Evolutionary conservation across 2,329 filamentous ascomycete genomes (phyloP), one percentile per base, ranked within the genome.

Genomic region (Furcasterigmium sp.): DNA sequence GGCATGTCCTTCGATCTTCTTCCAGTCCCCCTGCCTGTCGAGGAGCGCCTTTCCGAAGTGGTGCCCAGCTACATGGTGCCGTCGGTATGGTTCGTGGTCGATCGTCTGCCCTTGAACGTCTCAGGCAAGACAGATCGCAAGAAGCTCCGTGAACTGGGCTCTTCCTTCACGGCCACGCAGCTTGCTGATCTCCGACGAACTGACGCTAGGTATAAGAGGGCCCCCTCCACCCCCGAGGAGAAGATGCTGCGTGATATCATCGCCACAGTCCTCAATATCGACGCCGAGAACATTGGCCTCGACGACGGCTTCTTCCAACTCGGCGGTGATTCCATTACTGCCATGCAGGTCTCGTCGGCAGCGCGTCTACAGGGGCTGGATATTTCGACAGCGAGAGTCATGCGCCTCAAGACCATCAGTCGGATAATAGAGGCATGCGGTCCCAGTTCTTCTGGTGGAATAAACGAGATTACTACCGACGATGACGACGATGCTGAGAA

Each of bases 61-160:
- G 40, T 66, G 1, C 61, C 63, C 1, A 43, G 47, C 0, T 65
- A 64, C 45, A 67, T 67, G 63, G 50, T 66, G 1, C 64, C 64
- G 1, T 54, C 51, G 4, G 43, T 56, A 6, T 64, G 54, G 48
- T 20, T 66, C 7, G 49, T 52, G 1, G 44, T 63, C 4, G 40
- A 50, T 11, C 36, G 26, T 10, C 19, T 53, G 3, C 48, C 52
- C 6, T 45, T 52, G 32, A 54, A 46, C 3, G 18, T 46, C 17
- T 46, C 51, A 2, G 51, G 48, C n/a, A 54, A 54, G 43, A 47
- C 47, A 4, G 50, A 54, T 35, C 40, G 52, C 19, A 39, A 37
- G 23, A 37, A 39, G 15, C 42, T 53, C 8, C 45, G 46, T 17
- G 26, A 53, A 4, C 28, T 53, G 8, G 49, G 41, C 14, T 37